Conservation (phyloP, 2,329 filamentous ascomycete species). For the Aspergillus sp. region DNA sequence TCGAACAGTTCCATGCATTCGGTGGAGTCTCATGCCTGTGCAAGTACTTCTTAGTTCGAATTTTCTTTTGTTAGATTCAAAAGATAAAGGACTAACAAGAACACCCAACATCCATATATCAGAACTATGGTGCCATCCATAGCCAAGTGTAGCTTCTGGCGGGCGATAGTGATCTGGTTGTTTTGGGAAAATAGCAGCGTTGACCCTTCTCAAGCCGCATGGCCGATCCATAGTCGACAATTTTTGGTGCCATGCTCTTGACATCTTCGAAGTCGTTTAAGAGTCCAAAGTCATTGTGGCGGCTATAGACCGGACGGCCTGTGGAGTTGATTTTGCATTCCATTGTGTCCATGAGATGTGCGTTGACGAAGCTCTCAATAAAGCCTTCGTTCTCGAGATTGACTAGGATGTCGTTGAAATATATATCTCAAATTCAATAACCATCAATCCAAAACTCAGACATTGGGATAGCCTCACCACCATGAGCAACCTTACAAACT, state of each 20-base stretch:
- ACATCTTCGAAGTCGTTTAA: constrained; percentile 7
- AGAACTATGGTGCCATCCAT: constrained; percentile 26
- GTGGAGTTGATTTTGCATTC: constrained; percentile 17
- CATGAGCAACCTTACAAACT: constrained; percentile 34
- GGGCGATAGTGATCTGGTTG: constrained; percentile 33
- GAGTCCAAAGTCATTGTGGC: constrained; percentile 22
- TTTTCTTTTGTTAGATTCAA: constrained; percentile 5
- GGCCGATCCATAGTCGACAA: constrained; percentile 27
- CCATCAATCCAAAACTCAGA: neutral
- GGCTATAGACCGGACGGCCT: constrained; percentile 24
- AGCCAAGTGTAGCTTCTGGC: constrained; percentile 29
- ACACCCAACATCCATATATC: constrained; percentile 35
- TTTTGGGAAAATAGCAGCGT: constrained; percentile 35
- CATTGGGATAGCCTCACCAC: constrained; percentile 18
- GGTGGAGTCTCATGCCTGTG: constrained; percentile 28
- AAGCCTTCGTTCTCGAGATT: constrained; percentile 16
- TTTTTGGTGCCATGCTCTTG: constrained; percentile 17
- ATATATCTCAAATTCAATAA: constrained; percentile 24
- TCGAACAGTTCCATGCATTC: constrained; percentile 25
- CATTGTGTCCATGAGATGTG: constrained; percentile 13
- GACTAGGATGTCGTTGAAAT: constrained; percentile 36
- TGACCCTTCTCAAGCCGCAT: constrained; percentile 4
- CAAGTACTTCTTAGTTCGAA: neutral
- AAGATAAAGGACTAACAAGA: constrained; percentile 13
- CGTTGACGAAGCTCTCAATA: constrained; percentile 11